A percentile compares a stretch with the other conserved stretches of the same genome.
These are phyloP conservation scores for Citrullus mucosospermus DNA, from an alignment of 306 rosid genomes.

Conservation along the genomic window DNA sequence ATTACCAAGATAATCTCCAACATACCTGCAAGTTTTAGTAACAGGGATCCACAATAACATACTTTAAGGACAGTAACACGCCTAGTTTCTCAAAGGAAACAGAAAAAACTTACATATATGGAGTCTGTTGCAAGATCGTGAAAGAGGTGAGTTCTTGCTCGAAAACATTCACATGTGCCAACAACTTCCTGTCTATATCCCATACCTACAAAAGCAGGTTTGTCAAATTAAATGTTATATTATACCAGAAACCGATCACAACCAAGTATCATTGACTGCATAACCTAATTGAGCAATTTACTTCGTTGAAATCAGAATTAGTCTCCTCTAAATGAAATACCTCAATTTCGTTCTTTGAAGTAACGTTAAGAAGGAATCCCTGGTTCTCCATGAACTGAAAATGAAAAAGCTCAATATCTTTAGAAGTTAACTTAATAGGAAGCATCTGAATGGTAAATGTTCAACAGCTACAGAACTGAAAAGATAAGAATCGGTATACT, in stretches of 20 bases:
- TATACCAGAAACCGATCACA: background rate
- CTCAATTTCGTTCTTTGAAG: conserved; percentile 58
- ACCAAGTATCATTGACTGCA: background rate
- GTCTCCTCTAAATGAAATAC: conserved; percentile 19
- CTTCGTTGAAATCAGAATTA: background rate
- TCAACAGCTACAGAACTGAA: conserved; percentile 6
- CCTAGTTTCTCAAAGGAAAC: background rate
- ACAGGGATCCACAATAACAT: background rate
- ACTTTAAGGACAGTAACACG: background rate
- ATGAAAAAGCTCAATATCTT: background rate
- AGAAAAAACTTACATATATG: conserved; percentile 46
- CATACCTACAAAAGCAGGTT: conserved; percentile 43
- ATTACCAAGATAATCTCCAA: conserved; percentile 66
- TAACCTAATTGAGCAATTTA: background rate
- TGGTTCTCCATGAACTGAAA: conserved; percentile 62
- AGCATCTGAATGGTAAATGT: background rate
- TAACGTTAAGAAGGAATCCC: conserved; percentile 54
- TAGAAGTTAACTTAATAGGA: background rate
- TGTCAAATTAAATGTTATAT: background rate
- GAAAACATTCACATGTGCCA: conserved; percentile 30
- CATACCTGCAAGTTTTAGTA: conserved; percentile 36
- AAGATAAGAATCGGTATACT: conserved; percentile 21
- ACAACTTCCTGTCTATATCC: conserved; percentile 53
- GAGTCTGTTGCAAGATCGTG: conserved; percentile 38
- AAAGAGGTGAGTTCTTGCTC: conserved; percentile 54